phyloP scores from a whole-genome alignment of 2,329 filamentous ascomycete genomes.

The Neofusicoccum ribis region DNA sequence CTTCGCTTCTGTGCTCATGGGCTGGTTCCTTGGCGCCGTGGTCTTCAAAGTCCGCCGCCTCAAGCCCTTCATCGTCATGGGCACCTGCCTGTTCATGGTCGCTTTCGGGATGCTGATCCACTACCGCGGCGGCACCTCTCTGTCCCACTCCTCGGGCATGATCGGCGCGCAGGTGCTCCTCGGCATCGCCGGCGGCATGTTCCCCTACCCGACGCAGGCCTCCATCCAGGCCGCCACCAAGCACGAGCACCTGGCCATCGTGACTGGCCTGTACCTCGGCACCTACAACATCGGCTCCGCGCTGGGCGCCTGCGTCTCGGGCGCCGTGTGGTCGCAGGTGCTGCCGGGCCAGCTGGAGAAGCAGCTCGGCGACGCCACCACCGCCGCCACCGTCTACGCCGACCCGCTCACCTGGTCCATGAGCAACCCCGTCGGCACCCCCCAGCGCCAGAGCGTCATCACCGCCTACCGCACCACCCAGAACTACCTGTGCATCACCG shows the following conservation, averaged over 20 bases:
- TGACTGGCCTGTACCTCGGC: slow-evolving; percentile 64
- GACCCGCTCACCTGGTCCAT: slow-evolving; percentile 42
- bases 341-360: slow-evolving; percentile 49
- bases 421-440: slow-evolving; percentile 47
- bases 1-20: slow-evolving; percentile 58
- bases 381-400: slow-evolving; percentile 43
- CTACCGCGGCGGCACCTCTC: slow-evolving; percentile 56
- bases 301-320: slow-evolving; percentile 61
- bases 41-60: slow-evolving; percentile 60
- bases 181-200: slow-evolving; percentile 64
- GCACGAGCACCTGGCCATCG: slow-evolving; percentile 61
- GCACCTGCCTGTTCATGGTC: slow-evolving; percentile 62
- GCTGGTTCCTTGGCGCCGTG: slow-evolving; percentile 57
- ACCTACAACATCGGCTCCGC: slow-evolving; percentile 65
- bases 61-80: slow-evolving; percentile 64
- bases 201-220: slow-evolving; percentile 54
- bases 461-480: slow-evolving; percentile 49
- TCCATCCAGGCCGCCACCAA: slow-evolving; percentile 53
- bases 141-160: slow-evolving; percentile 54
- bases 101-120: slow-evolving; percentile 65
- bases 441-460: slow-evolving; percentile 45
- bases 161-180: slow-evolving; percentile 64
- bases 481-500: slow-evolving; percentile 51
- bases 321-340: slow-evolving; percentile 63
- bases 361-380: slow-evolving; percentile 41